Evolutionary conservation across 148 eudicot genomes (phyloP), one percentile per base, ranked within the genome.

Genomic region (Heliosperma pusillum): DNA sequence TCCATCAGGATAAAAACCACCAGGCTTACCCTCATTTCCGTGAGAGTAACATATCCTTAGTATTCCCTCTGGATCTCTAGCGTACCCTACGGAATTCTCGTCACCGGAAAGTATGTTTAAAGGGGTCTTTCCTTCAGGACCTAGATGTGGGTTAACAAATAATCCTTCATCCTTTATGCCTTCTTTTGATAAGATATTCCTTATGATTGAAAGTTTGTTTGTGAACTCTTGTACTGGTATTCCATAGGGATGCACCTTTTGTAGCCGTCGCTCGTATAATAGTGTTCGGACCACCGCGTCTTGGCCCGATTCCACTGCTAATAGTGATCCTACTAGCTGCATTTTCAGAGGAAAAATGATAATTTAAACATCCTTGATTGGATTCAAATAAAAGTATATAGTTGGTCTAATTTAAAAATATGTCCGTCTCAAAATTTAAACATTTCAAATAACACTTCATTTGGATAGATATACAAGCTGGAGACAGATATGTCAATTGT

Each of bases 251-350:
- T 15, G 7, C 30, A 95, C 98, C 66, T 24, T 77, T 16, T 17
- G 47, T 16, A 13, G 10, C 2, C 92, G 83, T 9, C 81, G 78
- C 61, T 88, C 76, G 80, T 90, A 94, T 1, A 94, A 87, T 5
- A 94, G 61, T 26, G 86, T 73, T 72, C 98, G 80, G 30, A 92
- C 74, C 1, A 94, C 91, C 5, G 97, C 98, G 27, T 94, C 98
- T 71, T 94, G 98, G 27, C 98, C 98, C 27, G 98, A 85, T 61
- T 92, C 93, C 70, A 92, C 96, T 0, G 93, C 97, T 50, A 94
- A 24, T 10, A 94, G 86, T 69, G 93, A 90, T 16, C 96, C 97
- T 53, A 94, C 90, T 11, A 91, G 84, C 93, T 93, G 86, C 70
- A n/a, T 67, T 71, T 69, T 47, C 16, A 47, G 13, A 10, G 53